Evolutionary conservation across 768 basidiomycete genomes (phyloP).

Genomic region (Leucosporidium yakuticum): DNA sequence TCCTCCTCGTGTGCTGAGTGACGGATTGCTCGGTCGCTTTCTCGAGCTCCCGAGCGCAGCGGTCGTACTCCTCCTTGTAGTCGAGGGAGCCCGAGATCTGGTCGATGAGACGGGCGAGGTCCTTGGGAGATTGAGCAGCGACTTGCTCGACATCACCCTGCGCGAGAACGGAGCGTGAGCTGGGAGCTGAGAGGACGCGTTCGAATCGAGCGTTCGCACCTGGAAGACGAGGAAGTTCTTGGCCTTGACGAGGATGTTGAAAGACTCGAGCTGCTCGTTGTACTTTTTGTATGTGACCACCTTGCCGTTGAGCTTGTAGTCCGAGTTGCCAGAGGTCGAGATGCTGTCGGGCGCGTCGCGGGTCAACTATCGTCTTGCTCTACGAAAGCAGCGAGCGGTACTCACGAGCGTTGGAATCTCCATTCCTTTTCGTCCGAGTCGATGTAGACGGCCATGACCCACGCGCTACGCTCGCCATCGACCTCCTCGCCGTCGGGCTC

Average conservation of each 20-base stretch:
- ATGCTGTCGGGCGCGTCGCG: slow-evolving; percentile 55
- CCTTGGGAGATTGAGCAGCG: slow-evolving; percentile 85
- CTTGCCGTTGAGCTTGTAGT: slow-evolving; percentile 78
- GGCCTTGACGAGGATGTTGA: slow-evolving; percentile 96
- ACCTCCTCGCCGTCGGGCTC: slow-evolving; percentile 61
- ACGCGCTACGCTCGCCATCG: slow-evolving; percentile 75
- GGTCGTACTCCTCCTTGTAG: slow-evolving; percentile 78
- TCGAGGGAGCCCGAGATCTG: slow-evolving; percentile 94
- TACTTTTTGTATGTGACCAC: slow-evolving; percentile 81
- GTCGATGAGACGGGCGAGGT: slow-evolving; percentile 83
- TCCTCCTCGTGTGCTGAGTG: slow-evolving; percentile 86
- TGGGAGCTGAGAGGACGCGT: neutral
- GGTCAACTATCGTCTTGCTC: neutral
- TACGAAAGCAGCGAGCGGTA: slow-evolving; percentile 27
- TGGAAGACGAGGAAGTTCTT: slow-evolving; percentile 99
- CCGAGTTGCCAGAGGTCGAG: slow-evolving; percentile 75
- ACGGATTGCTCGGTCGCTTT: slow-evolving; percentile 90
- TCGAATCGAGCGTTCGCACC: slow-evolving; percentile 8
- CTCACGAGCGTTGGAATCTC: slow-evolving; percentile 86
- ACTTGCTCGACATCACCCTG: slow-evolving; percentile 92
- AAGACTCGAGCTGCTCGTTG: slow-evolving; percentile 74
- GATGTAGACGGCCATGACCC: slow-evolving; percentile 86
- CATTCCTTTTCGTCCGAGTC: slow-evolving; percentile 74
- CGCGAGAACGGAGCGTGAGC: neutral
- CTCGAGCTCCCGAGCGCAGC: slow-evolving; percentile 77